Evolutionary conservation across 2,329 filamentous ascomycete species (phyloP).

Genomic region (Colletotrichum falcatum): DNA sequence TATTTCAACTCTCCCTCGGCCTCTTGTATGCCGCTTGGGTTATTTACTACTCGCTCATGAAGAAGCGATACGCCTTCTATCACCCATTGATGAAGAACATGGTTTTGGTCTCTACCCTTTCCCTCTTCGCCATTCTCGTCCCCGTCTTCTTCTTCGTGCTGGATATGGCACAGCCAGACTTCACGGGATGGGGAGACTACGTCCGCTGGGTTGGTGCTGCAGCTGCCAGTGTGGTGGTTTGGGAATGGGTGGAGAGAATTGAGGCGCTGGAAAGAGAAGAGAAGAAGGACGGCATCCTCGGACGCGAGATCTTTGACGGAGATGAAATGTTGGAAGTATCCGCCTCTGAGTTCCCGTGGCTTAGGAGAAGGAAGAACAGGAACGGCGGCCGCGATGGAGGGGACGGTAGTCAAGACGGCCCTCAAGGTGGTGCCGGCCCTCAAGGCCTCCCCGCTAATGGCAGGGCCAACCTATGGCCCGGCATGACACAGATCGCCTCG

Average conservation of each 20-base stretch:
- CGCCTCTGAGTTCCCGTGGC: constrained; percentile 63
- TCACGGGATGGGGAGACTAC: constrained; percentile 94
- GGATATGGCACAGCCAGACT: constrained; percentile 86
- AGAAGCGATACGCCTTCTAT: constrained; percentile 91
- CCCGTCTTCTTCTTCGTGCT: constrained; percentile 94
- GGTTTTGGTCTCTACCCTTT: constrained; percentile 81
- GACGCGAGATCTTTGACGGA: constrained; percentile 91
- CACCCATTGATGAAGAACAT: constrained; percentile 93
- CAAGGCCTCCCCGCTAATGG: constrained; percentile 43
- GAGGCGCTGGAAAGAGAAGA: constrained; percentile 93
- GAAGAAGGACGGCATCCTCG: constrained; percentile 92
- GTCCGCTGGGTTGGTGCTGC: constrained; percentile 96
- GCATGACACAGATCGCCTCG: constrained; percentile 54
- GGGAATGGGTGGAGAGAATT: constrained; percentile 98
- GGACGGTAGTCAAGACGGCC: constrained; percentile 39
- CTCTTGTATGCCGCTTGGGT: constrained; percentile 94
- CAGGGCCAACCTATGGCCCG: constrained; percentile 54
- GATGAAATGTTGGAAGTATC: constrained; percentile 87
- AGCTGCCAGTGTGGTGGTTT: constrained; percentile 94
- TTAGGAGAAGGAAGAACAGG: constrained; percentile 50
- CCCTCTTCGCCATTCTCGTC: constrained; percentile 83
- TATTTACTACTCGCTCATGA: constrained; percentile 92
- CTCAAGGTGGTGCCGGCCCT: constrained; percentile 39
- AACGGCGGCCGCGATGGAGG: constrained; percentile 48
- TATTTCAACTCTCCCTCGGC: constrained; percentile 89